Percentiles rank a stretch among this genome's conserved stretches.
These are phyloP conservation scores for Salicornia ramosissima DNA, from an alignment of 148 eudicot species.

Conservation along the genomic window DNA sequence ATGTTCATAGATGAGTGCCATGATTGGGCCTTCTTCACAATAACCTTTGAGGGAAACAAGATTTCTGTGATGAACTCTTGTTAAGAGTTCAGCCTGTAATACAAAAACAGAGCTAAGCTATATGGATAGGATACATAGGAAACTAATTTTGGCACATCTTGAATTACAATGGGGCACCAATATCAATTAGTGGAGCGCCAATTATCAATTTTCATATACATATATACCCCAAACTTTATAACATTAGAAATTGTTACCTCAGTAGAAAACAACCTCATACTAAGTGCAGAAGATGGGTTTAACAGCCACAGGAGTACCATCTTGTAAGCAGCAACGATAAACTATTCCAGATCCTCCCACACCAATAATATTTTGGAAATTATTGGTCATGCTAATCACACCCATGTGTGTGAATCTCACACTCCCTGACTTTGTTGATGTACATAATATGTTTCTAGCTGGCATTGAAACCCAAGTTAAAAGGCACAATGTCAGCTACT, in stretches of 20 bases:
- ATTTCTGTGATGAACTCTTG: slow-evolving; percentile 24
- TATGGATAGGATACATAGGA: too few relatives aligned
- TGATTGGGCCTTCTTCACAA: slow-evolving; percentile 14
- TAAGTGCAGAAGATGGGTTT: background rate
- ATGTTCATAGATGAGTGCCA: slow-evolving; percentile 20
- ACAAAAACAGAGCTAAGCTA: background rate
- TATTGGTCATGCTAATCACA: slow-evolving; percentile 17
- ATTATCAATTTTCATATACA: too few relatives aligned
- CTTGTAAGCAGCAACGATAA: slow-evolving; percentile 14
- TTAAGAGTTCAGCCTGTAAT: slow-evolving; percentile 12
- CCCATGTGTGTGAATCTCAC: slow-evolving; percentile 9
- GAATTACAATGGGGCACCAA: too few relatives aligned
- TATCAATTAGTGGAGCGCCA: too few relatives aligned
- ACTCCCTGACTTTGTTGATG: background rate
- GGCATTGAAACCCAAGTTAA: background rate
- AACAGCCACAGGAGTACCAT: slow-evolving; percentile 21
- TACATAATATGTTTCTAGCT: background rate
- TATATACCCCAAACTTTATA: too few relatives aligned
- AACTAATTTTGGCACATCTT: too few relatives aligned
- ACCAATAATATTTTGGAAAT: slow-evolving; percentile 10
- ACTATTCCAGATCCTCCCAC: slow-evolving; percentile 25
- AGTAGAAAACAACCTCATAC: background rate
- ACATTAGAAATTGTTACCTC: slow-evolving; percentile 9
- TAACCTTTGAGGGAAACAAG: slow-evolving; percentile 23
- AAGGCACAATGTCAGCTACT: background rate